A percentile compares a stretch with the other conserved stretches of the same genome.
These are phyloP conservation scores for Calonectria pauciramosa DNA, from an alignment of 2,329 filamentous ascomycete genomes.

Conservation along the genomic window DNA sequence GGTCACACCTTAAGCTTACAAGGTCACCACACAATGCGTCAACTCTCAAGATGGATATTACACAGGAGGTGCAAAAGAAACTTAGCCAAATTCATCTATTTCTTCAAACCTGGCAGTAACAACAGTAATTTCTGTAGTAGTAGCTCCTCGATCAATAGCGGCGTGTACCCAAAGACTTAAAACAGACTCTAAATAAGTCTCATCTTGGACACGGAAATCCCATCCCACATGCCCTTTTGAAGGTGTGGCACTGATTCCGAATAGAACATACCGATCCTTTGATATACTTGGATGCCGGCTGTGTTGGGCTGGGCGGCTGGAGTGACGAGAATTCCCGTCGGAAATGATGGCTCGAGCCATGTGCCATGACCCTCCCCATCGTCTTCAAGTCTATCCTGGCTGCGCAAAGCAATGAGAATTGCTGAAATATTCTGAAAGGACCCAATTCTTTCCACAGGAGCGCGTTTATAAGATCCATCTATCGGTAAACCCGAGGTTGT, in stretches of 20 bases:
- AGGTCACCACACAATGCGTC: no score
- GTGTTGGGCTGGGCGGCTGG: neutral
- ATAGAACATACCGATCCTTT: neutral
- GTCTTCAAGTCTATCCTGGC: neutral
- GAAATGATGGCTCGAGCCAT: neutral
- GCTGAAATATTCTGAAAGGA: neutral
- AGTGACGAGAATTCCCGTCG: slow-evolving; percentile 1
- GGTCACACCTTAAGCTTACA: no score
- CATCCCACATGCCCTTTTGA: neutral
- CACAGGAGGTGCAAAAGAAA: no score
- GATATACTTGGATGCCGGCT: neutral
- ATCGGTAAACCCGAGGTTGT: neutral
- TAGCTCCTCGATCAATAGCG: no score
- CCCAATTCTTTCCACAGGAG: neutral
- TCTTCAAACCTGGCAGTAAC: no score
- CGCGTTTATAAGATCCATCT: neutral
- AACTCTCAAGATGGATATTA: no score
- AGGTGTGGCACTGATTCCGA: neutral
- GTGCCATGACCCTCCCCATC: neutral
- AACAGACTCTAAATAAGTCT: neutral
- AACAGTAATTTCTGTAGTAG: no score
- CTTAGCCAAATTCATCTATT: no score
- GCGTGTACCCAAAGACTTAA: no score
- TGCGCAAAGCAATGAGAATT: neutral
- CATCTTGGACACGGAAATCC: neutral